Base-by-base conservation (phyloP, 2,329 filamentous ascomycete genomes). In the Ophiocordyceps camponoti-saundersi region DNA sequence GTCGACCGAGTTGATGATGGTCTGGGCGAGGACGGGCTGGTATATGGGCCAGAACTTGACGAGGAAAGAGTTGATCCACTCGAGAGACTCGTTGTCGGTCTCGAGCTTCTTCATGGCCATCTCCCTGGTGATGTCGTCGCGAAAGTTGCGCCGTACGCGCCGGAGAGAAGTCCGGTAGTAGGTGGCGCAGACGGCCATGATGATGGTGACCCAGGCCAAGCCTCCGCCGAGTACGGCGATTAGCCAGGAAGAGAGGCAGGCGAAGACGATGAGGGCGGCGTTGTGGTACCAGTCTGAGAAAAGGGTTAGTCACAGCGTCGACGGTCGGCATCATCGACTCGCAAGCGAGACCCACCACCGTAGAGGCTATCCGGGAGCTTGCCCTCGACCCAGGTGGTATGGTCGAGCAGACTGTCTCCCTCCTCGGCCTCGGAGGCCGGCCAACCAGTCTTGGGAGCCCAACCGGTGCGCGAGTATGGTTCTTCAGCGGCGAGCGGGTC, bases 11-110 rank as follows among this genome's bases (percentile, higher is more conserved):
- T 81, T 87, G 65, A 96, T 85, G 56, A 98, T 84, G 21, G 87
- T 93, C 55, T 92, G 80, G 50, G 88, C 90, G 13, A 98, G 76
- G 11, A 96, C 86, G 1, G 92, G 92, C 47, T 92, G 87, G 61
- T 95, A 96, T 58, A 98, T 98, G 51, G 92, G 92, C 92, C 92
- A 98, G 68, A 98, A 98, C 63, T 98, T 98, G 66, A 93, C 80
- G 56, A 98, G 63, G 68, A 98, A 98, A 56, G 87, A 94, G 71
- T 98, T 98, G 64, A 98, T 96, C 92, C 92, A 98, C 64, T 98
- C 92, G 44, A 98, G 71, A 48, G 85, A 92, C 65, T 98, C 92
- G 23, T 79, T 80, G 55, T 98, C 92, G 10, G 80, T 92, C 56
- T 96, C 92, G 47, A 98, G 70, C 57, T 76, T 85, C 63, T 82